Conservation (phyloP, 768 basidiomycete genomes). For the Galerina sulciceps region DNA sequence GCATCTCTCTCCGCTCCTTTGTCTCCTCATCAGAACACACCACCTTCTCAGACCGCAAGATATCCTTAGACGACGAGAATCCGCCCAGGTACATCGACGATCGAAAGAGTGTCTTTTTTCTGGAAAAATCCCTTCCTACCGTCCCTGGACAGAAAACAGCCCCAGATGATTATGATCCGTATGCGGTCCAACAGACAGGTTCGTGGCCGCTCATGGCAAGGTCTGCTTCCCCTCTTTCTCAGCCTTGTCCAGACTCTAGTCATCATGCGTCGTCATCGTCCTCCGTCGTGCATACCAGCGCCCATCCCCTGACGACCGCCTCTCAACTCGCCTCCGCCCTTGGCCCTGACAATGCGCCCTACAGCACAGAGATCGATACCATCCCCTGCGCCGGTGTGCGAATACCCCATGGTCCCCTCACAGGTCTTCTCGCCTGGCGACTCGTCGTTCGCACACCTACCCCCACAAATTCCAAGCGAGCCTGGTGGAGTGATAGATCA, state of each 20-base stretch:
- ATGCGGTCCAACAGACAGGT: neutral
- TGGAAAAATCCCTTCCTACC: slow-evolving; percentile 1
- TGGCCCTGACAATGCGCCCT: slow-evolving; percentile 30
- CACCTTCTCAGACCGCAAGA: slow-evolving; percentile 7
- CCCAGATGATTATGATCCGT: slow-evolving; percentile 2
- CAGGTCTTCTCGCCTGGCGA: slow-evolving; percentile 34
- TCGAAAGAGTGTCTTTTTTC: neutral
- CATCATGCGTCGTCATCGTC: neutral
- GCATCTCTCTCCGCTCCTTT: slow-evolving; percentile 8
- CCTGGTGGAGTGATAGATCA: slow-evolving; percentile 17
- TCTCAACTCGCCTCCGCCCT: slow-evolving; percentile 24
- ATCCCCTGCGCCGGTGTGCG: slow-evolving; percentile 37
- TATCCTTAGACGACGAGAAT: slow-evolving; percentile 2
- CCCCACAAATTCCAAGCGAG: slow-evolving; percentile 8
- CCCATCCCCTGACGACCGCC: slow-evolving; percentile 14
- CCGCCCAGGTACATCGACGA: slow-evolving; percentile 8
- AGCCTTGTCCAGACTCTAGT: neutral
- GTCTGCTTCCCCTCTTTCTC: neutral
- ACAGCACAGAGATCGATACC: slow-evolving; percentile 32
- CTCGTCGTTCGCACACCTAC: slow-evolving; percentile 27
- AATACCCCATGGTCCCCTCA: slow-evolving; percentile 31
- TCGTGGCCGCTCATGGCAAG: neutral
- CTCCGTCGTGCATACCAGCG: neutral
- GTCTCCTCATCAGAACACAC: slow-evolving; percentile 11
- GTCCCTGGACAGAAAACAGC: neutral